Conservation (phyloP, 169 alveolate genomes). For the Plasmodium sp. region DNA sequence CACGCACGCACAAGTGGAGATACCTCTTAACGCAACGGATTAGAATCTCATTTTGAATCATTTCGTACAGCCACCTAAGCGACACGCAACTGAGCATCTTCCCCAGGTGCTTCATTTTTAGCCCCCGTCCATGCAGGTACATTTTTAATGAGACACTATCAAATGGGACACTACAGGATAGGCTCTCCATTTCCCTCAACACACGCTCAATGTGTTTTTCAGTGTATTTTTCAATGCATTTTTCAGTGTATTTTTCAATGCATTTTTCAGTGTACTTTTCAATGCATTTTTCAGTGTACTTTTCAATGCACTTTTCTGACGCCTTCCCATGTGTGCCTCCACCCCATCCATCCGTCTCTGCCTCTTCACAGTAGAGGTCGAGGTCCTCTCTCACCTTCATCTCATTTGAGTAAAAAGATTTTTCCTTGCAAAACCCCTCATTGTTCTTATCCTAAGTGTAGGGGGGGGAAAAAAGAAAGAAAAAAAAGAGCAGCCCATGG, state of each 20-base stretch:
- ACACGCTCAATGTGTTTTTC: slow-evolving; percentile 13
- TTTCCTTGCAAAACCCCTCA: background rate
- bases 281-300: background rate
- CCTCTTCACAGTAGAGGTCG: slow-evolving; percentile 9
- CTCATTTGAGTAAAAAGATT: slow-evolving; percentile 1
- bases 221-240: too few relatives aligned
- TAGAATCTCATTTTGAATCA: slow-evolving; percentile 18
- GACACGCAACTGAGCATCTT: slow-evolving; percentile 38
- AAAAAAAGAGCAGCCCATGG: background rate
- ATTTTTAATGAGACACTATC: slow-evolving; percentile 45
- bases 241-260: too few relatives aligned
- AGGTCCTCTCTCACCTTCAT: background rate
- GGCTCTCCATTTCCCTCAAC: slow-evolving; percentile 24
- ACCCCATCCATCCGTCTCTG: background rate
- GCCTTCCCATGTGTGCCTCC: background rate
- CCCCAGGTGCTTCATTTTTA: slow-evolving; percentile 52
- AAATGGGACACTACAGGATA: slow-evolving; percentile 33
- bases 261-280: background rate
- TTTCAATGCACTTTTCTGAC: background rate
- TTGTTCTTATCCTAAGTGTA: background rate
- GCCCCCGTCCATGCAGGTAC: slow-evolving; percentile 30
- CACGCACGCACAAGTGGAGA: slow-evolving; percentile 1
- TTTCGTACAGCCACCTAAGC: slow-evolving; percentile 29
- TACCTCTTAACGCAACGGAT: slow-evolving; percentile 41
- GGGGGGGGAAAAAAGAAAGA: background rate